phyloP scores from a whole-genome alignment of 805 yeast species.

The Hanseniaspora occidentalis region DNA sequence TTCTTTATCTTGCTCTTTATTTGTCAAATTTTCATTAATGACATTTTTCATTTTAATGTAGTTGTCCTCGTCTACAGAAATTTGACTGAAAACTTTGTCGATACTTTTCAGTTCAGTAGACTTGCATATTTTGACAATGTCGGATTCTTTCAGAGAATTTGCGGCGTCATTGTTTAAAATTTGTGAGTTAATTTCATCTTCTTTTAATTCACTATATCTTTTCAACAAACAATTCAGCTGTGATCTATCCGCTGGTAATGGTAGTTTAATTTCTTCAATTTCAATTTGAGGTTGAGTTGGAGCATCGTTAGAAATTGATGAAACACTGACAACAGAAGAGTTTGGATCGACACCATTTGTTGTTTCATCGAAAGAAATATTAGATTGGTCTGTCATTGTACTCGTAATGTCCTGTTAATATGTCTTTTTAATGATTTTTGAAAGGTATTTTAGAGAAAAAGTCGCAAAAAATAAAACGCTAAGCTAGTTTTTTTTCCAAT shows the following conservation, averaged over 20 bases:
- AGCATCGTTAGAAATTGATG: too few relatives aligned
- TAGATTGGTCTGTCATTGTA: too few relatives aligned
- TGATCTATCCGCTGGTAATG: conserved; percentile 4
- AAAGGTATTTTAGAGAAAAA: too few relatives aligned
- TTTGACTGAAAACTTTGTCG: conserved; percentile 27
- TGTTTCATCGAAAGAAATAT: too few relatives aligned
- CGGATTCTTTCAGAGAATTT: not conserved
- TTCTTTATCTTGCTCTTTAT: conserved; percentile 28
- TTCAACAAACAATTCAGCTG: conserved; percentile 2
- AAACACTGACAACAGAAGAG: too few relatives aligned
- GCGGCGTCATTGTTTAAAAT: not conserved
- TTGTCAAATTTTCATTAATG: conserved; percentile 16
- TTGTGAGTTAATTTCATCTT: conserved; percentile 1
- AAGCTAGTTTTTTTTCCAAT: too few relatives aligned
- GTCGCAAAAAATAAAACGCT: too few relatives aligned
- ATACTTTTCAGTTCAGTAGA: conserved; percentile 31
- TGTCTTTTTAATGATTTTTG: too few relatives aligned
- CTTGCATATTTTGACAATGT: not conserved
- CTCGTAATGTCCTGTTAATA: too few relatives aligned
- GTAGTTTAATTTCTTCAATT: conserved; percentile 1
- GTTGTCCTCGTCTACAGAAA: conserved; percentile 30
- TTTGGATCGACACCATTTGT: not conserved
- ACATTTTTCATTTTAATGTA: conserved; percentile 21
- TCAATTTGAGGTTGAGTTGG: not conserved
- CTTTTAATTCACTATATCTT: conserved; percentile 4